These are phyloP conservation scores for Quercus gilva DNA, from an alignment of 306 rosid genomes.

Conservation along the genomic window DNA sequence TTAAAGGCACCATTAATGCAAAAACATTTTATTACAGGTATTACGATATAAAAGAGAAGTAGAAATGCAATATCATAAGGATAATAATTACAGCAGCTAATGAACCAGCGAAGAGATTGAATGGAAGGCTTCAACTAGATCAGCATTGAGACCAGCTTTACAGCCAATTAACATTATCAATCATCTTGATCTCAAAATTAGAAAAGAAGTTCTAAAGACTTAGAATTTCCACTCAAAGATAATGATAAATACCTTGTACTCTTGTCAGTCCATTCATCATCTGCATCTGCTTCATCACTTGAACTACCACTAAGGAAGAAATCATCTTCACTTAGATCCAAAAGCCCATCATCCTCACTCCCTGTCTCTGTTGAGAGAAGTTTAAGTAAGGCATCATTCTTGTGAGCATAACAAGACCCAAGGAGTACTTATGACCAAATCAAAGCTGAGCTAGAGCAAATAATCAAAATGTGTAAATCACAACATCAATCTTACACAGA, in stretches of 20 bases:
- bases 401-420: not conserved
- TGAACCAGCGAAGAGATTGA: not conserved
- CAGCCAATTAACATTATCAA: not conserved
- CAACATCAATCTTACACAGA: not conserved
- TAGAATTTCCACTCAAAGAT: slow-evolving; percentile 11
- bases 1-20: slow-evolving; percentile 1
- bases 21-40: not conserved
- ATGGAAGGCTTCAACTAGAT: not conserved
- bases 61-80: slow-evolving; percentile 4
- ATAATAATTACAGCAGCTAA: not conserved
- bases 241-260: slow-evolving; percentile 63
- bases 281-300: slow-evolving; percentile 96
- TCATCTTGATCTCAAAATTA: not conserved
- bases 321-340: slow-evolving; percentile 97
- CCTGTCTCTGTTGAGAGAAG: slow-evolving; percentile 70
- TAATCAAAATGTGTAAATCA: not conserved
- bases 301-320: slow-evolving; percentile 85
- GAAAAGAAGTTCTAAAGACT: slow-evolving; percentile 2
- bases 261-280: slow-evolving; percentile 98
- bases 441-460: not conserved
- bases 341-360: slow-evolving; percentile 92
- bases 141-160: not conserved
- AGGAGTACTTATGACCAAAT: not conserved
- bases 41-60: not conserved
- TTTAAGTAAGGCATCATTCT: not conserved